Evolutionary conservation across 345 rosid genomes (phyloP).

Genomic region (Lepidium africanum): DNA sequence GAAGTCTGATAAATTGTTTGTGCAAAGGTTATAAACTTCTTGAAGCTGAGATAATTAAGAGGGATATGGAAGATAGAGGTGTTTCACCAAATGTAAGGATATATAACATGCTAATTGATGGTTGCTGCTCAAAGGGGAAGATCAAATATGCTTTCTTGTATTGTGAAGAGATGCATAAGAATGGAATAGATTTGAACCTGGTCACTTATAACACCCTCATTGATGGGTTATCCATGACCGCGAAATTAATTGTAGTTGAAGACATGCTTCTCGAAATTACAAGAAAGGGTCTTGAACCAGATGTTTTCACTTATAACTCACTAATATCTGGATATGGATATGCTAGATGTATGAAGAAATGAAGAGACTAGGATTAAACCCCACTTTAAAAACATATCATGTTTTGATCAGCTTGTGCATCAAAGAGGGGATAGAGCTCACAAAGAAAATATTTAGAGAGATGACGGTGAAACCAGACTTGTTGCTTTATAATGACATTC

Average conservation of each 20-base stretch:
- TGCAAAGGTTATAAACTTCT: constrained; percentile 65
- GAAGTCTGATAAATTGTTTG: constrained; percentile 61
- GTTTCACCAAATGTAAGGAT: constrained; percentile 50
- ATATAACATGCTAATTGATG: constrained; percentile 70
- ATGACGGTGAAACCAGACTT: constrained; percentile 63
- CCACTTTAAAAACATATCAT: constrained; percentile 52
- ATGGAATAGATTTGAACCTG: constrained; percentile 41
- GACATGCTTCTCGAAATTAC: constrained; percentile 43
- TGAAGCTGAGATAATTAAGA: constrained; percentile 63
- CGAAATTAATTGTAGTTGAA: constrained; percentile 57
- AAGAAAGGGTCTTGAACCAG: constrained; percentile 47
- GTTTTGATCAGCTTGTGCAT: constrained; percentile 45
- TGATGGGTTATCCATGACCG: constrained; percentile 54
- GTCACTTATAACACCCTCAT: constrained; percentile 74
- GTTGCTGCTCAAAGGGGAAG: constrained; percentile 47
- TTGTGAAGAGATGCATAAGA: constrained; percentile 56
- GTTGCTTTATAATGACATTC: constrained; percentile 41
- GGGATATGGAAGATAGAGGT: constrained; percentile 57
- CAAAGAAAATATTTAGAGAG: constrained; percentile 47
- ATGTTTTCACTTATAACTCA: constrained; percentile 64
- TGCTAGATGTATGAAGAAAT: constrained; percentile 52
- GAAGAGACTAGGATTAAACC: constrained; percentile 53
- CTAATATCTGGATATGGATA: constrained; percentile 57
- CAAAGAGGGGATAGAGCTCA: constrained; percentile 38
- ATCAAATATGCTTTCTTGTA: constrained; percentile 49